Percentiles rank a stretch among this genome's conserved stretches.
These are phyloP conservation scores for Microstegium vimineum DNA, from an alignment of 176 grass and related monocot species.

Conservation along the genomic window DNA sequence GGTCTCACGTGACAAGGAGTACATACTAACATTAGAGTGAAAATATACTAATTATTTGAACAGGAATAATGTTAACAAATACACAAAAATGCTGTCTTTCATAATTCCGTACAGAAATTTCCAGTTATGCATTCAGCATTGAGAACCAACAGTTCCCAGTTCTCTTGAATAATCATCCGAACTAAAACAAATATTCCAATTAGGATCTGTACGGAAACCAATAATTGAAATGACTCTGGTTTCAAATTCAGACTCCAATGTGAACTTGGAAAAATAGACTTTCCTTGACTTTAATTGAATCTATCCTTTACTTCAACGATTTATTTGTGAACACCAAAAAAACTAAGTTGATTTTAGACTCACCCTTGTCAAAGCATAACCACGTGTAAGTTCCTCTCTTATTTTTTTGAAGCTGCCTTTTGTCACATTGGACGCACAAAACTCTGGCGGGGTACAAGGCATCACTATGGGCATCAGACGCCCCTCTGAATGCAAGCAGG, in stretches of 20 bases:
- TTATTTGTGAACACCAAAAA: not conserved
- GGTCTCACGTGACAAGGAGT: not conserved
- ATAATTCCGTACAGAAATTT: not conserved
- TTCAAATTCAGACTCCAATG: not conserved
- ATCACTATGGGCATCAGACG: conserved; percentile 67
- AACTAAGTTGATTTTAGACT: not conserved
- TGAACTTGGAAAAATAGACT: not conserved
- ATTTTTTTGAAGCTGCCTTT: conserved; percentile 47
- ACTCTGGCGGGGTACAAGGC: conserved; percentile 63
- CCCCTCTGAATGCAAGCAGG: conserved; percentile 9
- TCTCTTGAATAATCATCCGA: not conserved
- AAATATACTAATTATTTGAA: not conserved
- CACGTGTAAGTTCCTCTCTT: conserved; percentile 57
- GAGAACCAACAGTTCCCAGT: not conserved
- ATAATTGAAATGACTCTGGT: not conserved
- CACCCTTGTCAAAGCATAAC: conserved; percentile 65
- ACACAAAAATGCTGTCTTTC: not conserved
- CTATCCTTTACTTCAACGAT: not conserved
- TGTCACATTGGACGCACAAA: conserved; percentile 74
- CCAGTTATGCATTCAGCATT: not conserved
- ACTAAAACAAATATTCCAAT: conserved; percentile 4
- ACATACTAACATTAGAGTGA: not conserved
- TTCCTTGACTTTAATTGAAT: not conserved
- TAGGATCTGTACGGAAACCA: not conserved
- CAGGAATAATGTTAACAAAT: not conserved